phyloP scores from a whole-genome alignment of 2,329 filamentous ascomycete species.

The Paecilomyces niveus region DNA sequence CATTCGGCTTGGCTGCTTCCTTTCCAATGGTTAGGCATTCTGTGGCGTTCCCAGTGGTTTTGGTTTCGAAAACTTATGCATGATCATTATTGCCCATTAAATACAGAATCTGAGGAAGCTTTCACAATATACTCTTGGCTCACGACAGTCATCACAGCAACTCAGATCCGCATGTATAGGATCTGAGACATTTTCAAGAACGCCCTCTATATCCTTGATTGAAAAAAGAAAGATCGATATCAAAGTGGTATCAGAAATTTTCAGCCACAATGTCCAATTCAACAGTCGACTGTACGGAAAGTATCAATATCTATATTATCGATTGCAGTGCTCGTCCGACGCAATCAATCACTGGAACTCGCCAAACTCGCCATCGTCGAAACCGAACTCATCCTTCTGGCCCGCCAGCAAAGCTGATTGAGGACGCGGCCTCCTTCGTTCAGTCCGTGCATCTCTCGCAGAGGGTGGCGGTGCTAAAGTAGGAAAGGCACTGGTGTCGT shows the following conservation, averaged over 20 bases:
- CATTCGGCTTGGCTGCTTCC: neutral
- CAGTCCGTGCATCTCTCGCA: conserved; percentile 42
- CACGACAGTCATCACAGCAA: neutral
- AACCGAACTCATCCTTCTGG: conserved; percentile 49
- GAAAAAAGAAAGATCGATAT: neutral
- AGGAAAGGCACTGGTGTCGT: conserved; percentile 13
- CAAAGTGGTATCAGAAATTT: neutral
- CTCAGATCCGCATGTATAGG: neutral
- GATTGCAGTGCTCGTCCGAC: neutral
- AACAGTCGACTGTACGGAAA: neutral
- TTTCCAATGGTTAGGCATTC: neutral
- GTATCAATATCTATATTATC: neutral
- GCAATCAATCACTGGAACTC: conserved; percentile 58
- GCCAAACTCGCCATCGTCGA: conserved; percentile 82
- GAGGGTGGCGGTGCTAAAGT: conserved; percentile 61
- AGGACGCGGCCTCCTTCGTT: conserved; percentile 51
- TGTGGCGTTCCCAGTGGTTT: neutral
- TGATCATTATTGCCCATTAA: neutral
- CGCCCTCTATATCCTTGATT: neutral
- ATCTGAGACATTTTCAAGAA: neutral
- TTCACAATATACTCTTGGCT: neutral
- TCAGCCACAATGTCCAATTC: neutral
- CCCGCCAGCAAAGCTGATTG: conserved; percentile 44
- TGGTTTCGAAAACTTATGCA: neutral
- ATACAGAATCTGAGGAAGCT: neutral